Conservation (phyloP, 805 yeast species). For the Lachancea kluyveri region DNA sequence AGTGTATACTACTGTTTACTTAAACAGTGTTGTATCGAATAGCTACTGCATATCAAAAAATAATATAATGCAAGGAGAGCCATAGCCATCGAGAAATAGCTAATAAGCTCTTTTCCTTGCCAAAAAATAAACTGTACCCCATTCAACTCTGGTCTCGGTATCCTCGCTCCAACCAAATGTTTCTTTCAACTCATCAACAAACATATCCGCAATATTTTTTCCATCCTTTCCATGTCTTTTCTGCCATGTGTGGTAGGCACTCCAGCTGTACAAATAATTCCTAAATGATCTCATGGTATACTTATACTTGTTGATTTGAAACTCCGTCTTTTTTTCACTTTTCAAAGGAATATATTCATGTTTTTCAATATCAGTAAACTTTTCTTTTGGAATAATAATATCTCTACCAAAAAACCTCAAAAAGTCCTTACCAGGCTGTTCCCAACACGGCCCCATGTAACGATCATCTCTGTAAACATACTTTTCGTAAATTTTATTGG, state of each 20-base stretch:
- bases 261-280: constrained; percentile 57
- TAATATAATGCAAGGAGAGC: too few species aligned
- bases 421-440: constrained; percentile 56
- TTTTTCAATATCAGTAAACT: constrained; percentile 37
- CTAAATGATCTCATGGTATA: constrained; percentile 40
- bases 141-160: constrained; percentile 39
- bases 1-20: too few species aligned
- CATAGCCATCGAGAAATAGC: too few species aligned
- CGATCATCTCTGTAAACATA: constrained; percentile 42
- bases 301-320: constrained; percentile 37
- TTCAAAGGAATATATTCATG: constrained; percentile 29
- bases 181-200: constrained; percentile 38
- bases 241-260: constrained; percentile 59
- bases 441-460: constrained; percentile 63
- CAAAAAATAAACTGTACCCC: constrained; percentile 52
- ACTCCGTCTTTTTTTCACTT: constrained; percentile 21
- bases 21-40: too few species aligned
- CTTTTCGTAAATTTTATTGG: constrained; percentile 49
- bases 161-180: constrained; percentile 41
- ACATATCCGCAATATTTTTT: constrained; percentile 43
- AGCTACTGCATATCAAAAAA: too few species aligned
- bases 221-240: constrained; percentile 34
- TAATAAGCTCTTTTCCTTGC: constrained; percentile 29
- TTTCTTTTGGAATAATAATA: constrained; percentile 38
- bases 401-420: constrained; percentile 39